Conservation (phyloP, 208 protist genomes). For the Porcisia deanei region DNA sequence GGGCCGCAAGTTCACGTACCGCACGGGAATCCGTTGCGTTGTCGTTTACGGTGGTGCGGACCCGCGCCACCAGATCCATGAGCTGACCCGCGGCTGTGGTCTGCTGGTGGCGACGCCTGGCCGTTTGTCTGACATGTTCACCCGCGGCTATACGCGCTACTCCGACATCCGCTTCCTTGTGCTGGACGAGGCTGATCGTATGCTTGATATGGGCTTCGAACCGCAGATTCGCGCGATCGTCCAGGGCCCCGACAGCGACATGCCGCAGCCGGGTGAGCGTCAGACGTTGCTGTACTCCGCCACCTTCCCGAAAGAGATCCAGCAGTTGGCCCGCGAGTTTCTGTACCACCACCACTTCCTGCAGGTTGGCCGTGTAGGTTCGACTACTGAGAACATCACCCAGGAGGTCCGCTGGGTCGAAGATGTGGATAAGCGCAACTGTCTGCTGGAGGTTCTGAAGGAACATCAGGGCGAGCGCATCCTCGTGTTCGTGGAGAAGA, state of each 20-base stretch:
- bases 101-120: constrained; percentile 94
- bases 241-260: constrained; percentile 93
- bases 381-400: constrained; percentile 96
- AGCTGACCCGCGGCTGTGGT: constrained; percentile 96
- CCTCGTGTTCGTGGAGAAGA: constrained; percentile 99
- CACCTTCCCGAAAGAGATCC: constrained; percentile 99
- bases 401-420: constrained; percentile 95
- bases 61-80: constrained; percentile 94
- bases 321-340: constrained; percentile 98
- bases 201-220: constrained; percentile 99
- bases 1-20: constrained; percentile 96
- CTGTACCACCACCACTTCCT: constrained; percentile 97
- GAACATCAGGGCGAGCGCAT: constrained; percentile 74
- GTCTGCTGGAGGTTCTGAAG: constrained; percentile 69
- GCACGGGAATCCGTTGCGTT: constrained; percentile 92
- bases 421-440: constrained; percentile 80
- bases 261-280: constrained; percentile 94
- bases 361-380: constrained; percentile 98
- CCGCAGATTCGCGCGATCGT: constrained; percentile 99
- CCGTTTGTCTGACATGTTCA: constrained; percentile 88
- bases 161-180: constrained; percentile 94
- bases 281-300: constrained; percentile 99
- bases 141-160: constrained; percentile 86
- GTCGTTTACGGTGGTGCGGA: constrained; percentile 98
- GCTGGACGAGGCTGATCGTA: constrained; percentile 98